These are phyloP conservation scores for Mycena amicta DNA, from an alignment of 768 basidiomycete species.

Conservation along the genomic window DNA sequence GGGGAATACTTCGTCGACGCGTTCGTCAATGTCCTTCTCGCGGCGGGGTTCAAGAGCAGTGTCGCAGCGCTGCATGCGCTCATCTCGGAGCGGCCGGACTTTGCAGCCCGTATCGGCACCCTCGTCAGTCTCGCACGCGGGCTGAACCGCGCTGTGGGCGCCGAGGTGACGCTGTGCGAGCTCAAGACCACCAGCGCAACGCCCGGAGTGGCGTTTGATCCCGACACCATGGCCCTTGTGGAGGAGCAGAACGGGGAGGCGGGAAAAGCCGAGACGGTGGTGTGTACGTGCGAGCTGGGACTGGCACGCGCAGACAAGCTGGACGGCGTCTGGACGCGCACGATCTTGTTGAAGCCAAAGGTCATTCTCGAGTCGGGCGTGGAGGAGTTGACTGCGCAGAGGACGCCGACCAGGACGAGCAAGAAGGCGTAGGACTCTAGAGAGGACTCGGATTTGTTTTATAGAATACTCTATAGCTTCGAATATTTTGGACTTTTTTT, in stretches of 20 bases:
- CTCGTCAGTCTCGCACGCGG: slow-evolving; percentile 49
- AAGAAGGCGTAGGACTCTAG: no score
- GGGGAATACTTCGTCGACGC: slow-evolving; percentile 39
- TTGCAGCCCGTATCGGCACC: slow-evolving; percentile 43
- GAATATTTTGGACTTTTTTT: no score
- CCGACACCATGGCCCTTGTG: slow-evolving; percentile 44
- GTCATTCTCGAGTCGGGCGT: slow-evolving; percentile 50
- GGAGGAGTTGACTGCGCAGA: no score
- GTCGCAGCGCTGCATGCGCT: slow-evolving; percentile 37
- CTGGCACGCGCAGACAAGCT: slow-evolving; percentile 42
- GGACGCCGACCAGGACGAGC: slow-evolving; percentile 20
- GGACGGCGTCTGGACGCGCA: slow-evolving; percentile 47
- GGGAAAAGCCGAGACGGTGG: slow-evolving; percentile 34
- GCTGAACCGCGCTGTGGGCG: slow-evolving; percentile 60
- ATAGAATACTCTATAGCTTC: no score
- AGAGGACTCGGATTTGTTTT: no score
- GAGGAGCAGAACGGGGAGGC: slow-evolving; percentile 14
- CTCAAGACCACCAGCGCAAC: slow-evolving; percentile 51
- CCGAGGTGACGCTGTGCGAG: slow-evolving; percentile 60
- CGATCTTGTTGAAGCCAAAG: slow-evolving; percentile 54
- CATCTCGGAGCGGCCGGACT: slow-evolving; percentile 37
- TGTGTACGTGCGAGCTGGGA: slow-evolving; percentile 64
- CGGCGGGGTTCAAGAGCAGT: slow-evolving; percentile 34
- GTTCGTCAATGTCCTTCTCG: slow-evolving; percentile 46
- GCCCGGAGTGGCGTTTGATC: slow-evolving; percentile 45